phyloP scores from a whole-genome alignment of 768 basidiomycete species.

The Sutorius australiensis region DNA sequence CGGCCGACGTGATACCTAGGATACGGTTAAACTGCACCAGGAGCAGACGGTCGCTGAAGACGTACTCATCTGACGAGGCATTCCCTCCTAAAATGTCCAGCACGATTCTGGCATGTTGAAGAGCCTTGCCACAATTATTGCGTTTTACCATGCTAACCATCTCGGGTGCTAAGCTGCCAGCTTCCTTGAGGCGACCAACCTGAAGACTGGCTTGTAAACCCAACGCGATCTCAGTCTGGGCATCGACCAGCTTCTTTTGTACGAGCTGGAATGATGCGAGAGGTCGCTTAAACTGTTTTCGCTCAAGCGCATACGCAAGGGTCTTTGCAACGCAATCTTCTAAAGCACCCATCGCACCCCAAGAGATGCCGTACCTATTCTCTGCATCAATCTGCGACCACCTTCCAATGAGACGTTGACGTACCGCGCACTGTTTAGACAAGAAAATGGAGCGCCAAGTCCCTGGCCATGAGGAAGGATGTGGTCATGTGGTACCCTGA shows the following conservation, averaged over 20 bases:
- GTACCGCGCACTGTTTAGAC: conserved; percentile 83
- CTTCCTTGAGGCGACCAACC: conserved; percentile 85
- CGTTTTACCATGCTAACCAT: conserved; percentile 95
- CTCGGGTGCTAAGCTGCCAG: conserved; percentile 68
- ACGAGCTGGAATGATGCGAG: conserved; percentile 96
- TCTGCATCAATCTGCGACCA: background rate
- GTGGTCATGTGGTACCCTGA: conserved; percentile 67
- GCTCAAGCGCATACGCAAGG: conserved; percentile 81
- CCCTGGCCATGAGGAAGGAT: conserved; percentile 77
- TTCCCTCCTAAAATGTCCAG: conserved; percentile 94
- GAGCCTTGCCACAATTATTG: conserved; percentile 93
- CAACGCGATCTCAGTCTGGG: conserved; percentile 79
- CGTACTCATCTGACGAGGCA: conserved; percentile 88
- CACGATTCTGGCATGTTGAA: conserved; percentile 74
- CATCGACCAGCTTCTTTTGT: conserved; percentile 95
- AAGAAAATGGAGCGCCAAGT: conserved; percentile 83
- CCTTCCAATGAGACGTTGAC: background rate
- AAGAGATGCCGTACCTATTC: conserved; percentile 77
- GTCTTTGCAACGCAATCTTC: conserved; percentile 84
- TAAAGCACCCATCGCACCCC: conserved; percentile 94
- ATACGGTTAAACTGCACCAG: background rate
- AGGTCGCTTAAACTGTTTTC: conserved; percentile 85
- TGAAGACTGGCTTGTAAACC: conserved; percentile 75
- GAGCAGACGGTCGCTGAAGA: background rate
- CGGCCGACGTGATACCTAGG: conserved; percentile 87